These are phyloP conservation scores for Linum trigynum DNA, from an alignment of 345 rosid genomes.

Conservation along the genomic window DNA sequence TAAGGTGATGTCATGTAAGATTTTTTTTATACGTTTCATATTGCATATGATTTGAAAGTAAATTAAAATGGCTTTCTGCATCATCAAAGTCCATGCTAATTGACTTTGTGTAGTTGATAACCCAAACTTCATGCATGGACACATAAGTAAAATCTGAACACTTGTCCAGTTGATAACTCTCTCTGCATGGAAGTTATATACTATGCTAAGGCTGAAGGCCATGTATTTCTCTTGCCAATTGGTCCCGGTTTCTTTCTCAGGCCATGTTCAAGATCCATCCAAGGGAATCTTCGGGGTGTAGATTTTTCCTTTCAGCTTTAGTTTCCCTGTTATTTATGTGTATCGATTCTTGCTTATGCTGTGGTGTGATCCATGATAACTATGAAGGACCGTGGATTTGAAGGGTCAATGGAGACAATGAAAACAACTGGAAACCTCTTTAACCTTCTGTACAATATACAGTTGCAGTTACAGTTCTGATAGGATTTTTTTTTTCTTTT, in stretches of 20 bases:
- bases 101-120: neutral
- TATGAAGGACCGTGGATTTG: too few species aligned
- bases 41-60: neutral
- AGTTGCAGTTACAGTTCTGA: neutral
- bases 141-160: neutral
- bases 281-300: neutral
- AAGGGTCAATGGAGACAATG: too few species aligned
- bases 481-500: neutral
- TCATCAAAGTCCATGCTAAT: neutral
- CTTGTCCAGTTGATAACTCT: neutral
- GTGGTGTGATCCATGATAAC: too few species aligned
- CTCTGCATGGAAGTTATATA: neutral
- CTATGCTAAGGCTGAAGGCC: neutral
- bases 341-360: too few species aligned
- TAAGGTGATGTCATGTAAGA: constrained; percentile 99
- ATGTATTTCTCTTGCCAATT: neutral
- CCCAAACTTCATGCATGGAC: neutral
- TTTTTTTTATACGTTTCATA: constrained; percentile 16
- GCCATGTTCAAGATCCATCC: neutral
- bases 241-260: neutral
- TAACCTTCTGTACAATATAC: too few species aligned
- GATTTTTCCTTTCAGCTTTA: too few species aligned
- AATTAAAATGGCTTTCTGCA: neutral
- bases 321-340: too few species aligned
- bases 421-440: too few species aligned